Conservation (phyloP, 1,284 basidiomycete species). For the Cutaneotrichosporon dermatis region DNA sequence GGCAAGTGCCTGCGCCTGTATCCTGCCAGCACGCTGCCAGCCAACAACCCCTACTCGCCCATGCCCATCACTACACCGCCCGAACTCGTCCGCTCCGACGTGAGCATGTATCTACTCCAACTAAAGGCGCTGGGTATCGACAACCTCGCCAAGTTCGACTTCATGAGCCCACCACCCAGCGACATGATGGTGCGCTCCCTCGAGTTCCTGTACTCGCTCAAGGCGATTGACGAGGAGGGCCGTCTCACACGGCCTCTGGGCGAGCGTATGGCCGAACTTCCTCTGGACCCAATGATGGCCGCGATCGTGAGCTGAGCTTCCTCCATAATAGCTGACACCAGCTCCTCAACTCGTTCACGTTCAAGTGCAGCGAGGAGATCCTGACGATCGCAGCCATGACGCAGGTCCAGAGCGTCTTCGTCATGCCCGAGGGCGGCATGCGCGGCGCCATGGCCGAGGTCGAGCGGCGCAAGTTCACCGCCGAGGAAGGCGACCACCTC, state of each 20-base stretch:
- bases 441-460: constrained; percentile 78
- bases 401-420: constrained; percentile 79
- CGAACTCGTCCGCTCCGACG: constrained; percentile 82
- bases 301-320: constrained; percentile 51
- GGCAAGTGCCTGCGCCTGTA: constrained; percentile 95
- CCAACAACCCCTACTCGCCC: constrained; percentile 49
- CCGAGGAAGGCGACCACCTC: constrained; percentile 94
- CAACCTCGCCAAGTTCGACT: constrained; percentile 80
- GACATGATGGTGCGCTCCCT: constrained; percentile 77
- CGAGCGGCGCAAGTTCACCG: constrained; percentile 88
- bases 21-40: constrained; percentile 59
- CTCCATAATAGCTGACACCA: constrained; percentile 41
- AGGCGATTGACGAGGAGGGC: constrained; percentile 54
- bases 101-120: constrained; percentile 82
- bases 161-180: constrained; percentile 81
- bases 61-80: constrained; percentile 67
- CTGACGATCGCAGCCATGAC: constrained; percentile 95
- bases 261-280: constrained; percentile 55
- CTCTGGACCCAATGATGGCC: constrained; percentile 57
- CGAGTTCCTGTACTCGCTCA: constrained; percentile 56
- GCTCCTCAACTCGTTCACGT: constrained; percentile 79
- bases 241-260: constrained; percentile 53
- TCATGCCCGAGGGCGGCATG: constrained; percentile 73
- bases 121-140: constrained; percentile 92
- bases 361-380: constrained; percentile 85